Evolutionary conservation across 495 filamentous ascomycete species (phyloP), one percentile per base, ranked within the genome.

Genomic region (Penicillium maclennaniae): DNA sequence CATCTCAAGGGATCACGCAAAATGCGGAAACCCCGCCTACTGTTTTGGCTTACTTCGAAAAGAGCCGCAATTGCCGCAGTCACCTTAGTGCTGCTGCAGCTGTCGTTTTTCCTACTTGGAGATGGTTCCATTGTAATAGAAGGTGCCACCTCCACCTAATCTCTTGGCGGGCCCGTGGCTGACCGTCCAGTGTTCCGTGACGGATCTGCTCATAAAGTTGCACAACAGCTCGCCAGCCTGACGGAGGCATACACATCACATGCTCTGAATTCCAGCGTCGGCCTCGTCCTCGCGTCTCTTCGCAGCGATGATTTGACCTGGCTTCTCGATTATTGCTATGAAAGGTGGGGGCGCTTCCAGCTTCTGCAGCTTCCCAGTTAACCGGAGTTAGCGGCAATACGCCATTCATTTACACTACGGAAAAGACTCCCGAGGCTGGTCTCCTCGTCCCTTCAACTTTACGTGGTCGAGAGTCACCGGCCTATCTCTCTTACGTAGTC

Each of bases 401-500:
- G 12, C 71, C 72, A 1, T 73, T 73, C 45, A 59, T 74, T 40
- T 76, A 74, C 51, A 61, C 63, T 14, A 70, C 65, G 49, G 69
- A 72, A 20, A 25, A 55, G 6, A 10, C 34, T 2, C 71, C 71
- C 43, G 61, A 71, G 20, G 53, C 56, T 6, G 57, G 60, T 23
- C 53, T 74, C 8, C 64, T 73, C 23, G 16, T 64, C 14, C 63
- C 71, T 16, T 51, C 45, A n/a, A 67, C 69, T 10, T 60, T 34
- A 31, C 69, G 66, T 21, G 73, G 73, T 43, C 73, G 69, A 52
- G 73, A 76, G 60, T 61, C 65, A 20, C 48, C 69, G 28, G 69
- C 69, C 17, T 76, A 76, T 45, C 66, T 76, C 15, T 72, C 73
- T 45, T 76, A 66, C 48, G 43, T 76, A 23, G 54, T 71, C 31